Conservation (phyloP, 2,329 filamentous ascomycete genomes). For the Pleomassaria siparia region DNA sequence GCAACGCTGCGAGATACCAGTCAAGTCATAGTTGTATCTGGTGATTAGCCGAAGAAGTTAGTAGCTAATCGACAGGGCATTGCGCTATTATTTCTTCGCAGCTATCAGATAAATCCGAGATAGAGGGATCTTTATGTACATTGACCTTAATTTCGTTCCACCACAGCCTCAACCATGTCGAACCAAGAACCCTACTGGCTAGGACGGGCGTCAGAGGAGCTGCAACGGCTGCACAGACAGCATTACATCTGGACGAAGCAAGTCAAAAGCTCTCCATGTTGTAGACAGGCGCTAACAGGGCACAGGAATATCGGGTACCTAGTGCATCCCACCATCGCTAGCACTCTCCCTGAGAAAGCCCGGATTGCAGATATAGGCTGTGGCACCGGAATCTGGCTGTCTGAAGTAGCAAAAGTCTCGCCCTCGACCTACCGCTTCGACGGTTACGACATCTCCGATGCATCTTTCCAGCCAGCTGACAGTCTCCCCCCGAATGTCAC, state of each 20-base stretch:
- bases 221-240: conserved; percentile 30
- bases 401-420: conserved; percentile 20
- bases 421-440: conserved; percentile 24
- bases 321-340: conserved; percentile 23
- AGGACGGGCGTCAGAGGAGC: conserved; percentile 25
- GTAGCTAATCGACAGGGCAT: conserved; percentile 8
- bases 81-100: neutral
- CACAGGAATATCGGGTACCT: conserved; percentile 29
- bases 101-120: neutral
- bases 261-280: neutral
- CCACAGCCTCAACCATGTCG: conserved; percentile 3
- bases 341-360: conserved; percentile 19
- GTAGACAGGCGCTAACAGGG: neutral
- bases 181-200: conserved; percentile 33
- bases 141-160: conserved; percentile 1
- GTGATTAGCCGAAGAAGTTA: neutral
- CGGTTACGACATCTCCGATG: conserved; percentile 32
- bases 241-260: conserved; percentile 31
- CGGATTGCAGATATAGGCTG: conserved; percentile 34
- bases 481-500: conserved; percentile 24
- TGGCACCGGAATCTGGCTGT: conserved; percentile 35
- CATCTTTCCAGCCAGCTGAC: conserved; percentile 20
- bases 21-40: neutral
- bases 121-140: neutral
- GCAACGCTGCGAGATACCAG: neutral